Percentiles rank a stretch among this genome's conserved stretches.
phyloP scores from a whole-genome alignment of 495 filamentous ascomycete genomes.

The Podospora pseudopauciseta region DNA sequence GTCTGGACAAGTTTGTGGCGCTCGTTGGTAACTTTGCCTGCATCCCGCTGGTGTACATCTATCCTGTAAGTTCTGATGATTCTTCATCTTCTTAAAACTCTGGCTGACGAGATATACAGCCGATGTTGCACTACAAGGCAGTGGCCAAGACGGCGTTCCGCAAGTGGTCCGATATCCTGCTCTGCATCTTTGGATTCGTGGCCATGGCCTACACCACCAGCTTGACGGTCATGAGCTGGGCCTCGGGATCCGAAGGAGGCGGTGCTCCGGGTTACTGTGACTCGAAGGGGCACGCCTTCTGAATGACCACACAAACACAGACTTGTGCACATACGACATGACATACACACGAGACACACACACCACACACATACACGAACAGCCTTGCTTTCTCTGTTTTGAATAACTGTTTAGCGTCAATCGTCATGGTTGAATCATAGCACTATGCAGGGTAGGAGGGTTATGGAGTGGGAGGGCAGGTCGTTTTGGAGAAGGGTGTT shows the following conservation, averaged over 20 bases:
- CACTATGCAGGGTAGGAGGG: not conserved
- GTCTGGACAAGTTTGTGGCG: conserved; percentile 95
- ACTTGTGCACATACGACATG: conserved; percentile 5
- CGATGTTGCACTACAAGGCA: conserved; percentile 79
- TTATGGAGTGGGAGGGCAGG: not conserved
- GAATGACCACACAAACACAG: not conserved
- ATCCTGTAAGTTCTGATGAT: conserved; percentile 64
- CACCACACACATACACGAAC: not conserved
- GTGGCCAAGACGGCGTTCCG: conserved; percentile 64
- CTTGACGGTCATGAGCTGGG: conserved; percentile 82
- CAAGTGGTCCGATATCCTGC: conserved; percentile 63
- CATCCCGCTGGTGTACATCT: conserved; percentile 95
- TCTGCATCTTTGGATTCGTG: conserved; percentile 75
- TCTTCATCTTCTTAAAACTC: not conserved
- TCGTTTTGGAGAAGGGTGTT: not conserved
- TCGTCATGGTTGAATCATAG: not conserved
- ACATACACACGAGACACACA: not conserved
- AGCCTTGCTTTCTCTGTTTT: not conserved
- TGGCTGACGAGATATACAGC: conserved; percentile 49
- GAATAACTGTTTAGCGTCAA: not conserved
- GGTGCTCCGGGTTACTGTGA: conserved; percentile 50
- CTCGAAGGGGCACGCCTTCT: conserved; percentile 26
- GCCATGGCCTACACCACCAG: conserved; percentile 88
- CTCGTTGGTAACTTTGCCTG: conserved; percentile 96
- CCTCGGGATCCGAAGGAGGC: conserved; percentile 39